A percentile compares a stretch with the other conserved stretches of the same genome.
phyloP scores from a whole-genome alignment of 306 rosid species.

The Quercus engelmannii region DNA sequence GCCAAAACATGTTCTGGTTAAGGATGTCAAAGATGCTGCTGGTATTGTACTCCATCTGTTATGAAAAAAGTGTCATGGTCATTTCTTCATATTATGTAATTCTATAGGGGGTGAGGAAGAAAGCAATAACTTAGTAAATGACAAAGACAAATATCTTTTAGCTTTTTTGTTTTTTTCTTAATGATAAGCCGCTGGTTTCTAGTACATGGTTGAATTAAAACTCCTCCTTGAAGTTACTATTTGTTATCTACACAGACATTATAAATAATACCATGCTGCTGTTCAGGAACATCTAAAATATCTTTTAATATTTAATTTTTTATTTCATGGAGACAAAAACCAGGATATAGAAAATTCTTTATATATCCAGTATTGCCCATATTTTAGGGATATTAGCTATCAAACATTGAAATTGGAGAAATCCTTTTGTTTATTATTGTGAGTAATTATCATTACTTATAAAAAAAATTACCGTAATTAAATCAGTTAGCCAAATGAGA shows the following conservation, averaged over 20 bases:
- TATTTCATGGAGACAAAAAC: neutral
- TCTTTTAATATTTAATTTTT: neutral
- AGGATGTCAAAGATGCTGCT: conserved; percentile 41
- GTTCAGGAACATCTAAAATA: neutral
- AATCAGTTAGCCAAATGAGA: neutral
- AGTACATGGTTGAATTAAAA: neutral
- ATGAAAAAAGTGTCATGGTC: neutral
- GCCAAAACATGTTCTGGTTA: conserved; percentile 36
- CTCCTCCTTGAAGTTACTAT: neutral
- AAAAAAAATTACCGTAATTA: too few relatives aligned
- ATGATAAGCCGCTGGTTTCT: neutral
- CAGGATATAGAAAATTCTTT: neutral
- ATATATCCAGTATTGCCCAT: neutral
- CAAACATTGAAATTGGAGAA: neutral
- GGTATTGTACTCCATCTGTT: conserved; percentile 43
- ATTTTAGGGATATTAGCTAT: neutral
- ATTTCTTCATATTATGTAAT: neutral
- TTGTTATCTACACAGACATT: neutral
- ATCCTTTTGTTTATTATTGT: neutral
- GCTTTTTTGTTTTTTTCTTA: neutral
- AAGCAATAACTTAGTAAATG: neutral
- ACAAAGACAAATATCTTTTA: neutral
- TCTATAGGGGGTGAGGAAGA: neutral
- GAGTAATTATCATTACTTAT: neutral
- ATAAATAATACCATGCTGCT: neutral